phyloP scores from a whole-genome alignment of 768 basidiomycete genomes.

The Amanita jacksonii region DNA sequence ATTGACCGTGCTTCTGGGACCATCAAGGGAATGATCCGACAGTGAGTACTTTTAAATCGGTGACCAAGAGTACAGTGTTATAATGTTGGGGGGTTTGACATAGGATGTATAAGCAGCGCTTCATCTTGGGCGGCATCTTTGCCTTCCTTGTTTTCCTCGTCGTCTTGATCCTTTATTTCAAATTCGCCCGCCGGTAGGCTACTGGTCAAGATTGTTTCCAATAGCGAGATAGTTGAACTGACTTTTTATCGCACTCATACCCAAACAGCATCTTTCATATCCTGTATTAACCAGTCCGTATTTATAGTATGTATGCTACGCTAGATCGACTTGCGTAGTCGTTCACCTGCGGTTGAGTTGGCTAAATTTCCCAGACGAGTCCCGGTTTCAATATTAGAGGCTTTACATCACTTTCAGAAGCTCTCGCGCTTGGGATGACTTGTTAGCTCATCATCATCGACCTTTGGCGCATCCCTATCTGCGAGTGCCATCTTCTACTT shows the following conservation, averaged over 20 bases:
- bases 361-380: too few species aligned
- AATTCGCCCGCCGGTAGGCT: slow-evolving; percentile 20
- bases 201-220: not conserved
- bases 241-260: not conserved
- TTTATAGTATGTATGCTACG: slow-evolving; percentile 6
- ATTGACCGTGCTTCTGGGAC: slow-evolving; percentile 87
- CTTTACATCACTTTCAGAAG: too few species aligned
- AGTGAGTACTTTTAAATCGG: slow-evolving; percentile 54
- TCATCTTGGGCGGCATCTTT: slow-evolving; percentile 70
- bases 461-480: too few species aligned
- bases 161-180: slow-evolving; percentile 60
- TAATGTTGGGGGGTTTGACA: slow-evolving; percentile 2
- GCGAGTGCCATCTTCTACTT: too few species aligned
- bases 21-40: slow-evolving; percentile 84
- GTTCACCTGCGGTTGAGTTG: too few species aligned
- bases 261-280: not conserved
- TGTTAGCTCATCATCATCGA: too few species aligned
- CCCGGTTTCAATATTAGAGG: too few species aligned
- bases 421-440: too few species aligned
- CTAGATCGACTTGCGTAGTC: too few species aligned
- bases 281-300: slow-evolving; percentile 1
- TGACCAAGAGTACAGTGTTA: not conserved
- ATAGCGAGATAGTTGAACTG: not conserved
- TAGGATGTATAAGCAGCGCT: slow-evolving; percentile 89
- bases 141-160: slow-evolving; percentile 72